These are phyloP conservation scores for Cinnamomum chago DNA, from an alignment of 164 flowering plant genomes.

Conservation along the genomic window DNA sequence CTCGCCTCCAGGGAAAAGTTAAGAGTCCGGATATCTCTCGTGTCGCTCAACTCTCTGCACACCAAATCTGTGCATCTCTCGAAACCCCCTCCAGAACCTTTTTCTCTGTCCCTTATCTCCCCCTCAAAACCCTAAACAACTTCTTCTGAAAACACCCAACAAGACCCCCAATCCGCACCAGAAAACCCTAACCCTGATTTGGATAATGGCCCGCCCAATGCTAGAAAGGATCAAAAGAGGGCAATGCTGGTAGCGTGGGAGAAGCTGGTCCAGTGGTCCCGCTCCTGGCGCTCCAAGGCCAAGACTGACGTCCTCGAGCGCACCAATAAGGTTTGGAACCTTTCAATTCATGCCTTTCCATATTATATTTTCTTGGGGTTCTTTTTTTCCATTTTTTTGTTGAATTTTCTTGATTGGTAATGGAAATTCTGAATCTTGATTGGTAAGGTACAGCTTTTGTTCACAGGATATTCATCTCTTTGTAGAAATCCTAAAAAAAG, in stretches of 20 bases:
- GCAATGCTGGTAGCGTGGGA: slow-evolving; percentile 86
- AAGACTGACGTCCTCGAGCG: slow-evolving; percentile 78
- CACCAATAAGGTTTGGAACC: slow-evolving; percentile 59
- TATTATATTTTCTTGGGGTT: background rate
- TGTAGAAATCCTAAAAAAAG: no score
- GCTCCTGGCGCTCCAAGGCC: slow-evolving; percentile 77
- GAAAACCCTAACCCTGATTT: slow-evolving; percentile 8
- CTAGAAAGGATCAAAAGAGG: slow-evolving; percentile 48
- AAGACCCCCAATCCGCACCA: slow-evolving; percentile 7
- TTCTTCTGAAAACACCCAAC: slow-evolving; percentile 4
- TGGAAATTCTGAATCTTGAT: background rate
- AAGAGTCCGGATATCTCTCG: no score
- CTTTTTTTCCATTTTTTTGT: no score
- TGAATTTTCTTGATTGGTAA: no score
- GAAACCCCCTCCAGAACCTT: background rate
- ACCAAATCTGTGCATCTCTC: no score
- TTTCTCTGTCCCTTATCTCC: slow-evolving; percentile 3
- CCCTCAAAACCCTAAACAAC: slow-evolving; percentile 11
- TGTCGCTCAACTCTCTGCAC: no score
- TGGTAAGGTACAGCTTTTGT: background rate
- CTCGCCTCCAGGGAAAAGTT: no score
- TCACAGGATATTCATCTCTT: no score
- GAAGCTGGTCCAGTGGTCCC: slow-evolving; percentile 92
- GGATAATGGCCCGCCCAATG: background rate
- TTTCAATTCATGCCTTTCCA: background rate